A percentile compares a stretch with the other conserved stretches of the same genome.
phyloP scores from a whole-genome alignment of 2,329 filamentous ascomycete species.

The Mycosphaerella sp. region DNA sequence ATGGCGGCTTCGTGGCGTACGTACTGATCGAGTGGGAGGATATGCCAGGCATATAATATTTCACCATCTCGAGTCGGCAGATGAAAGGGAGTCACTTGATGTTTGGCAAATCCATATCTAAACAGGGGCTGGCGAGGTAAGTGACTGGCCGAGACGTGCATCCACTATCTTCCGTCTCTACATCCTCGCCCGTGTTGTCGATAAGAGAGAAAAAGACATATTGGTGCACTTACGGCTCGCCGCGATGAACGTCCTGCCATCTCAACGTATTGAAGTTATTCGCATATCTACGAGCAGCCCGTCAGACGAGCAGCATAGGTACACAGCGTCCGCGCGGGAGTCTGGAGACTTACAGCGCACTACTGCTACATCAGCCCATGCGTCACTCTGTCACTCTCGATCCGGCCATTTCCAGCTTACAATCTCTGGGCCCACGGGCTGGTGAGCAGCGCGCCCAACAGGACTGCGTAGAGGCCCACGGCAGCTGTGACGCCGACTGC shows the following conservation, averaged over 20 bases:
- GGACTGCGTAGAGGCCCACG: constrained; percentile 26
- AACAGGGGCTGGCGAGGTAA: background rate
- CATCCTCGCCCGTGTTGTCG: no score
- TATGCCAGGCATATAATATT: constrained; percentile 81
- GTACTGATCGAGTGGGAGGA: constrained; percentile 74
- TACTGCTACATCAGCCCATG: background rate
- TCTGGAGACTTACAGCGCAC: constrained; percentile 2
- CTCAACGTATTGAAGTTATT: constrained; percentile 69
- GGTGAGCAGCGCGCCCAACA: constrained; percentile 43
- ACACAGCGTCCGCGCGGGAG: background rate
- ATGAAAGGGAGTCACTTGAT: constrained; percentile 82
- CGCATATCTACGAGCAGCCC: constrained; percentile 63
- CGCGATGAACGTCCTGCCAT: constrained; percentile 67
- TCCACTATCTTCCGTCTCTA: no score
- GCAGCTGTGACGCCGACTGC: constrained; percentile 20
- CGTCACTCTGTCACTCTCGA: background rate
- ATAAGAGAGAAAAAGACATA: no score
- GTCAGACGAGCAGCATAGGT: background rate
- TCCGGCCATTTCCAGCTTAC: constrained; percentile 46
- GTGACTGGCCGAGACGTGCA: no score
- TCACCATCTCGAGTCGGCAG: constrained; percentile 69
- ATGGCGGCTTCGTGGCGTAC: constrained; percentile 62
- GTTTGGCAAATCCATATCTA: constrained; percentile 73
- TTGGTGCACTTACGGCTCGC: constrained; percentile 49
- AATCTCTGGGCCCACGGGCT: constrained; percentile 71